Base-by-base conservation (phyloP, 495 filamentous ascomycete genomes). In the Pyrenopolyporus hunteri region DNA sequence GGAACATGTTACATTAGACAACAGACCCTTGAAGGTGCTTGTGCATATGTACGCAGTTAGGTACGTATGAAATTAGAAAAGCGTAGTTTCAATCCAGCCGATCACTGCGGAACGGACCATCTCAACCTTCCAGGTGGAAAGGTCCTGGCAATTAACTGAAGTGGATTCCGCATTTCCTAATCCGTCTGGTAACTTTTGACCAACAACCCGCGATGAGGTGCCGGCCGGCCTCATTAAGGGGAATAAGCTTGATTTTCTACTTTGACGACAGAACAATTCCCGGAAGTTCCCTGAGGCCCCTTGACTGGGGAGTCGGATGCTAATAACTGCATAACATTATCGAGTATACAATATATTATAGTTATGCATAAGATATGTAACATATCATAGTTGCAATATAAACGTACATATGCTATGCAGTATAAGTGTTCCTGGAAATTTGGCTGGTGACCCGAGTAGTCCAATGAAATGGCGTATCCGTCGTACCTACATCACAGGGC, bases 91-190 rank as follows among this genome's bases (percentile, higher is more conserved):
- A n/a, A n/a, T n/a, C n/a, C n/a, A 49, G 61, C 35, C 44, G 61
- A 59, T 59, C 61, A 32, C 49, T 59, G 55, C 61, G 61, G 61
- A 59, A 64, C 61, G 61, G 61, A 50, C 55, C 61, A 59, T 59
- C 37, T 53, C 37, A 57, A 59, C 22, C 25, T 50, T 59, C 22
- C 49, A 32, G 35, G 40, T 43, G 37, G 47, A 25, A 57, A 36
- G 49, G 60, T 53, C 42, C 42, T 42, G 40, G 53, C 35, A 45
- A n/a, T 32, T 9, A 46, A 35, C 14, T 25, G 22, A 37, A 31
- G 17, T 51, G 31, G 43, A 44, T 63, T 49, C 47, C 59, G 46
- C 43, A 52, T 57, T 42, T 26, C 31, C 46, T 23, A 17, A 29
- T 29, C 16, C 20, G 44, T 16, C 31, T 29, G 9, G 23, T 26